phyloP scores from a whole-genome alignment of 305 asterid species.

The Fraxinus sp. region DNA sequence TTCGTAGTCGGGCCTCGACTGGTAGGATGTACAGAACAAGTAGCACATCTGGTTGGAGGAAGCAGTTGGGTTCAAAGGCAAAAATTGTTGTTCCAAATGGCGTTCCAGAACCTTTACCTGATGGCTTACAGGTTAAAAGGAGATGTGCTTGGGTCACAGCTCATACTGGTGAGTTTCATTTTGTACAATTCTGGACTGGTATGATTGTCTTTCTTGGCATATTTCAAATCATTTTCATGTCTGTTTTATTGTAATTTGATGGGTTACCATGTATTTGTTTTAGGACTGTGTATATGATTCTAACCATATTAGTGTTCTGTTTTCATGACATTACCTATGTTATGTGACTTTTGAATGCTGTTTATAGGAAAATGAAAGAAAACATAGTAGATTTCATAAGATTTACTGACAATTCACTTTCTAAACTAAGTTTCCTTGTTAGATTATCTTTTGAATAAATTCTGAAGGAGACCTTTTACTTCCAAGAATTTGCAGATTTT shows the following conservation, averaged over 20 bases:
- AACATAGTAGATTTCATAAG: background rate
- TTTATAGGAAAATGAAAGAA: background rate
- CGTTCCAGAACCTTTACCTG: conserved; percentile 28
- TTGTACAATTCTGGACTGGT: background rate
- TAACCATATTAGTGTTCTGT: background rate
- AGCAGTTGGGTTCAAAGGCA: conserved; percentile 34
- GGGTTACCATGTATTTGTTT: background rate
- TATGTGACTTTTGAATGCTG: background rate
- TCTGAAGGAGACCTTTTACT: background rate
- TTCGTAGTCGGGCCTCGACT: conserved; percentile 42
- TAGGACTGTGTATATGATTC: background rate
- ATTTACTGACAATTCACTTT: background rate
- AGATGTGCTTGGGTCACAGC: conserved; percentile 48
- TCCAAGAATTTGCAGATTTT: background rate
- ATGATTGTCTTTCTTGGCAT: background rate
- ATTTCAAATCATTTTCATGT: background rate
- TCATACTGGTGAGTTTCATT: conserved; percentile 35
- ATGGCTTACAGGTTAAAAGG: conserved; percentile 27
- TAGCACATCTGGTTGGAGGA: conserved; percentile 27
- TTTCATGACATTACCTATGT: background rate
- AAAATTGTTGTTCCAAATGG: conserved; percentile 30
- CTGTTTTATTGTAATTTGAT: background rate
- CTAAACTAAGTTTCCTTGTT: background rate
- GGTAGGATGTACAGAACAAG: conserved; percentile 35
- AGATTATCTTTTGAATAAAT: background rate